Evolutionary conservation across 805 yeast genomes (phyloP), one percentile per base, ranked within the genome.

Genomic region (Suhomyces canberraensis): DNA sequence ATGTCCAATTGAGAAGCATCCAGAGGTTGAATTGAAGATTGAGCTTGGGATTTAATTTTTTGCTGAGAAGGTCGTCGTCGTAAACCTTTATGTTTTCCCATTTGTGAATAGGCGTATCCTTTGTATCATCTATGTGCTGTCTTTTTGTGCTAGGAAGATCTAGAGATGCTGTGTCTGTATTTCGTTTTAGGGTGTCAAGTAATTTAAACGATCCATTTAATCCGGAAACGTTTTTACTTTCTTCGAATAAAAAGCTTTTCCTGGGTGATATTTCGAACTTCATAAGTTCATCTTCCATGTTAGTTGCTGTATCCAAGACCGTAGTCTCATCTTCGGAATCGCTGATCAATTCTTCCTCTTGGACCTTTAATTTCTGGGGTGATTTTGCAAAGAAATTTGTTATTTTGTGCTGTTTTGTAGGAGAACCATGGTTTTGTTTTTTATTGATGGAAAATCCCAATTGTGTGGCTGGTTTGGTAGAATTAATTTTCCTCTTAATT

Each of bases 1-100:
- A 60, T 8, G 61, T 42, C 72, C 72, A 67, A 25, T 54, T 51
- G 9, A 63, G 34, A 22, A 66, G 37, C 11, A 45, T 37, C 70
- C 69, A 63, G 4, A 66, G 9, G 26, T 39, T 50, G 45, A 51
- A 64, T 11, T 40, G 39, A 4, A 34, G 16, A 20, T 45, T 44
- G 11, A 40, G 31, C 13, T 36, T 37, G 2, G 61, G 60, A 36
- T 50, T 51, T 11, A 66, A 41, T 25, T 48, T 48, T 14, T 40
- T 39, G 3, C 56, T 44, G 4, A 66, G 34, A 4, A 61, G 35
- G 11, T 42, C 40, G 16, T 68, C 71, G 36, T 59, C 71, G 48
- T 60, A 64, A 2, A 66, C 46, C 25, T 42, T 47, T 24, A 58
- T 40, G 9, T 40, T 29, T 11, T 39, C 42, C 28, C 33, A 18